Evolutionary conservation across 352 stramenopile genomes (phyloP).

Genomic region (Pythium phragmitis): DNA sequence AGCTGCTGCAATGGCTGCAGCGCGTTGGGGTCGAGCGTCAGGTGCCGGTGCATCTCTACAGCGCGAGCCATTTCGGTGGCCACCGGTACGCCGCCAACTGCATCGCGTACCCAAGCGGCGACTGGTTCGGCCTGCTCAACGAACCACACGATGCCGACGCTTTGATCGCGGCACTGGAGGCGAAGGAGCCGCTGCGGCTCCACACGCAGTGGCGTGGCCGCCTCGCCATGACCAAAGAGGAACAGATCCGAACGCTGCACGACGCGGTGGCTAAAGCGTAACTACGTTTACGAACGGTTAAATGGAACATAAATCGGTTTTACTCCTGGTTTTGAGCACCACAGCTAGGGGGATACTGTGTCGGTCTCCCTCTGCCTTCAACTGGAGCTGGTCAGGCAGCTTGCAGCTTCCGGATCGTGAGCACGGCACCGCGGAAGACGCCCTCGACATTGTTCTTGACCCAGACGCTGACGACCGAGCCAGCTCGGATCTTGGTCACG

Average conservation of each 20-base stretch:
- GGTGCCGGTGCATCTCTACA: constrained; percentile 50
- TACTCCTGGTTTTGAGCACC: no score
- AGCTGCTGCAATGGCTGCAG: constrained; percentile 65
- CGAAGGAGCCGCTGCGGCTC: constrained; percentile 44
- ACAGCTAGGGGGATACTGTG: no score
- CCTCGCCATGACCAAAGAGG: constrained; percentile 45
- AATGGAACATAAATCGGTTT: not conserved
- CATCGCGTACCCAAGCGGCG: constrained; percentile 69
- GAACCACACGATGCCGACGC: constrained; percentile 40
- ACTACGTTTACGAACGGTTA: not conserved
- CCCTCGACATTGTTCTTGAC: constrained; percentile 18
- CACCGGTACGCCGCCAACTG: constrained; percentile 72
- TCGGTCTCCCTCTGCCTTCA: no score
- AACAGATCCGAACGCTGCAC: constrained; percentile 52
- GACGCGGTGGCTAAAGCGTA: constrained; percentile 16
- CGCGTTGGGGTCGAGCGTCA: constrained; percentile 31
- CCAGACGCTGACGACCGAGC: constrained; percentile 15
- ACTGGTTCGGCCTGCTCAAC: constrained; percentile 80
- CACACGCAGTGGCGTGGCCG: constrained; percentile 64
- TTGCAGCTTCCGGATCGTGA: constrained; percentile 19
- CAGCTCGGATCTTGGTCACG: constrained; percentile 18
- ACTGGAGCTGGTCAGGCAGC: constrained; percentile 3
- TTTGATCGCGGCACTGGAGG: constrained; percentile 43
- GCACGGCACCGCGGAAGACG: constrained; percentile 11
- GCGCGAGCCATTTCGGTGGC: constrained; percentile 69